phyloP scores from a whole-genome alignment of 257 asterid species.

The Gentiana straminea region DNA sequence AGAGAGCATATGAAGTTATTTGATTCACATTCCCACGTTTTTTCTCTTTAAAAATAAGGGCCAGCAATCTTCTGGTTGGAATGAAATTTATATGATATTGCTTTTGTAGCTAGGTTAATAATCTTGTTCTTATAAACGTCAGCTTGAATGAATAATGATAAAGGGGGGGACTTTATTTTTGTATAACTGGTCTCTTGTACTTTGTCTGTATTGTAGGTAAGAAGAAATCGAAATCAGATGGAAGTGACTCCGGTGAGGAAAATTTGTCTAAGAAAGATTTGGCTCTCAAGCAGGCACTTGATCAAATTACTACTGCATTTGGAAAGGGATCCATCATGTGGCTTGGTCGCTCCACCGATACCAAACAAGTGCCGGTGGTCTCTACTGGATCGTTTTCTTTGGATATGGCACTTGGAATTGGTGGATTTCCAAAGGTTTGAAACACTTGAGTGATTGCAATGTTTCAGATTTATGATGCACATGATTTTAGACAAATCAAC shows the following conservation, averaged over 20 bases:
- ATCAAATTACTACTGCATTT: slow-evolving; percentile 70
- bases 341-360: slow-evolving; percentile 67
- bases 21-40: too few relatives aligned
- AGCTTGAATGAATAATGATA: background rate
- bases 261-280: slow-evolving; percentile 84
- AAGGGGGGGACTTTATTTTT: slow-evolving; percentile 5
- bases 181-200: background rate
- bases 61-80: too few relatives aligned
- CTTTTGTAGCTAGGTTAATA: background rate
- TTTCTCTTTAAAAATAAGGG: too few relatives aligned
- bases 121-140: background rate
- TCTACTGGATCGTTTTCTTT: slow-evolving; percentile 87
- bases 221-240: slow-evolving; percentile 56
- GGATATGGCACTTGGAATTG: slow-evolving; percentile 80
- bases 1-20: too few relatives aligned
- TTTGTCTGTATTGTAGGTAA: slow-evolving; percentile 28
- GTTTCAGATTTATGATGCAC: background rate
- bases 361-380: slow-evolving; percentile 61
- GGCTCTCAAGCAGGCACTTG: slow-evolving; percentile 77
- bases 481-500: too few relatives aligned
- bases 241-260: slow-evolving; percentile 83
- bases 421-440: slow-evolving; percentile 87
- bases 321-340: slow-evolving; percentile 98
- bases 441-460: background rate
- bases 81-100: background rate